Evolutionary conservation across 371 early-diverging fungal species (phyloP).

Genomic region (Neoconidiobolus thromboides): DNA sequence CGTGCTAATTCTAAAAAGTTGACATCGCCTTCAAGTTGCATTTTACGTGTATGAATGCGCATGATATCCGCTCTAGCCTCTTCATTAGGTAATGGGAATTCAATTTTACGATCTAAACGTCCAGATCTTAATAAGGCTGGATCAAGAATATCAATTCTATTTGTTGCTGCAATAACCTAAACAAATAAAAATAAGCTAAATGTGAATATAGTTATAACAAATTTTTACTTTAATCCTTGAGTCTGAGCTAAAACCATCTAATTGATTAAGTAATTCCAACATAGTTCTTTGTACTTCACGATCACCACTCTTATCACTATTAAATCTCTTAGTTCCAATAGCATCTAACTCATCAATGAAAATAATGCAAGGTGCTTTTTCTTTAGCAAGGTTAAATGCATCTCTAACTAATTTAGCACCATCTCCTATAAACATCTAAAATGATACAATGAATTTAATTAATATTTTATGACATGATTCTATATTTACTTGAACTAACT

Average conservation of each 20-base stretch:
- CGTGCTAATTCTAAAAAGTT: constrained; percentile 98
- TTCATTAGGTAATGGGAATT: constrained; percentile 98
- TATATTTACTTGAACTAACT: constrained; percentile 68
- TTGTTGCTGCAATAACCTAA: constrained; percentile 99
- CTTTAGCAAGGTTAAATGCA: constrained; percentile 96
- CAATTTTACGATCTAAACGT: constrained; percentile 99
- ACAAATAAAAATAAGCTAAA: no score
- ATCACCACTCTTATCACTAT: constrained; percentile 96
- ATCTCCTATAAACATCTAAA: constrained; percentile 98
- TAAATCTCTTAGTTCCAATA: constrained; percentile 98
- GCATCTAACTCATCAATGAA: constrained; percentile 99
- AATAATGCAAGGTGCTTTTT: constrained; percentile 98
- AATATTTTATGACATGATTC: not conserved
- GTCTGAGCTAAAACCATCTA: constrained; percentile 97
- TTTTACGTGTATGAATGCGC: constrained; percentile 99
- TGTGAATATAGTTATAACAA: no score
- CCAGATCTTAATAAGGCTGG: constrained; percentile 99
- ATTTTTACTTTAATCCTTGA: constrained; percentile 80
- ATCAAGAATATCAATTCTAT: constrained; percentile 99
- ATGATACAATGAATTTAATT: not conserved
- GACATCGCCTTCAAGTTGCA: constrained; percentile 90
- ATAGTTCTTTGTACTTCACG: constrained; percentile 99
- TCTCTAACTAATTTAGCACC: constrained; percentile 98
- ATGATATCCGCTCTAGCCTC: constrained; percentile 97
- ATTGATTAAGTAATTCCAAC: constrained; percentile 98